Evolutionary conservation across 768 basidiomycete genomes (phyloP).

Genomic region (Kwoniella newhampshirensis): DNA sequence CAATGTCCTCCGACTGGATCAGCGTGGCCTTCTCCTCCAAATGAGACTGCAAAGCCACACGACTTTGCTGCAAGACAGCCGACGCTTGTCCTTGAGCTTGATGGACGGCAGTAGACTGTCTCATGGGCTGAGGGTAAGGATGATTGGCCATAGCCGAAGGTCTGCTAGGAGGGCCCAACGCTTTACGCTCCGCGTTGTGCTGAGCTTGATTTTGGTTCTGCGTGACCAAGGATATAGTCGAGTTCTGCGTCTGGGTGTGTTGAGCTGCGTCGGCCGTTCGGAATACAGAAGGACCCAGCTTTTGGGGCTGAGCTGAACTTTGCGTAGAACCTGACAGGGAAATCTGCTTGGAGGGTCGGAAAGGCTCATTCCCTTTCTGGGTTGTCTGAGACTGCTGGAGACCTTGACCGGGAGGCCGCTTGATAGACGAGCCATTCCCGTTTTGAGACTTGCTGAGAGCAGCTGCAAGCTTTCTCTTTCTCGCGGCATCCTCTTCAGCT

Average conservation of each 20-base stretch:
- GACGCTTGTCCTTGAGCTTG: slow-evolving; percentile 10
- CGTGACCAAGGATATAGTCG: slow-evolving; percentile 34
- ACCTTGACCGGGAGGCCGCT: neutral
- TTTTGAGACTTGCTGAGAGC: slow-evolving; percentile 25
- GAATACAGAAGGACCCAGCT: slow-evolving; percentile 41
- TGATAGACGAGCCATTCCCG: neutral
- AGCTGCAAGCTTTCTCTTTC: slow-evolving; percentile 38
- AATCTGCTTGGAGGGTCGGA: slow-evolving; percentile 24
- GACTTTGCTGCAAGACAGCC: slow-evolving; percentile 30
- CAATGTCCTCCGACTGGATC: slow-evolving; percentile 49
- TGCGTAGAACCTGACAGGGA: slow-evolving; percentile 6
- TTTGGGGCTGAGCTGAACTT: slow-evolving; percentile 13
- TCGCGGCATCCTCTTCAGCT: slow-evolving; percentile 34
- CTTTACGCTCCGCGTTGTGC: slow-evolving; percentile 20
- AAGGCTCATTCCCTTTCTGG: slow-evolving; percentile 34
- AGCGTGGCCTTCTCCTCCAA: slow-evolving; percentile 37
- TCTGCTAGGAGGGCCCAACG: slow-evolving; percentile 43
- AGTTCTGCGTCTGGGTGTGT: slow-evolving; percentile 12
- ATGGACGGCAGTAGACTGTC: slow-evolving; percentile 15
- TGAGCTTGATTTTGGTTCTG: slow-evolving; percentile 13
- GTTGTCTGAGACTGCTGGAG: neutral
- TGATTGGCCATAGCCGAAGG: slow-evolving; percentile 30
- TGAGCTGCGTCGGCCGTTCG: slow-evolving; percentile 24
- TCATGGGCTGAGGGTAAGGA: slow-evolving; percentile 16
- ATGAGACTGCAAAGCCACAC: slow-evolving; percentile 37